These are phyloP conservation scores for Penicillium riverlandense DNA, from an alignment of 495 filamentous ascomycete species.

Conservation along the genomic window DNA sequence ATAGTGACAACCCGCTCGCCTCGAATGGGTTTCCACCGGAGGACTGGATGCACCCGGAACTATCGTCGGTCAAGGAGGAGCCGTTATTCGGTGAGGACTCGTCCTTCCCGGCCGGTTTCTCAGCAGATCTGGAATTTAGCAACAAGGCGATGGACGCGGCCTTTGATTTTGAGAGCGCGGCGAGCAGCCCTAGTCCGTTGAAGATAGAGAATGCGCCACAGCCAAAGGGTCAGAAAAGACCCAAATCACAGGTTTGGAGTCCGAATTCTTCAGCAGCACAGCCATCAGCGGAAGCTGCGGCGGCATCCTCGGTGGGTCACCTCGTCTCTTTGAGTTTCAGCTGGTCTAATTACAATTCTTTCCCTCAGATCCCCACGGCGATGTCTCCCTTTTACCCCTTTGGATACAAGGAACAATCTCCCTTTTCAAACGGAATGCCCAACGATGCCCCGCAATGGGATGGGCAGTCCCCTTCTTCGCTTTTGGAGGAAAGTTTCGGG, in stretches of 20 bases:
- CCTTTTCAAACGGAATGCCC: slow-evolving; percentile 28
- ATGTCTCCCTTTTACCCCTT: slow-evolving; percentile 26
- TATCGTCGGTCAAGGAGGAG: slow-evolving; percentile 33
- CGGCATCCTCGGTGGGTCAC: slow-evolving; percentile 28
- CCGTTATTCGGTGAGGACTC: slow-evolving; percentile 33
- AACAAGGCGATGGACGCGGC: slow-evolving; percentile 57
- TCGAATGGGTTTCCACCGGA: slow-evolving; percentile 28
- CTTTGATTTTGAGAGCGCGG: slow-evolving; percentile 65
- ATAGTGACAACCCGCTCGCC: slow-evolving; percentile 32
- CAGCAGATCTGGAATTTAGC: slow-evolving; percentile 42
- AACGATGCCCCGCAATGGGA: slow-evolving; percentile 42
- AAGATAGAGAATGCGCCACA: slow-evolving; percentile 24
- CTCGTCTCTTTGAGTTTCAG: background rate
- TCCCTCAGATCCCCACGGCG: slow-evolving; percentile 14
- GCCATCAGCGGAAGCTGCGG: slow-evolving; percentile 3
- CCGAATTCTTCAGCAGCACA: slow-evolving; percentile 6
- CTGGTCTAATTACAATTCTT: slow-evolving; percentile 1
- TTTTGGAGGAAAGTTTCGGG: slow-evolving; percentile 38
- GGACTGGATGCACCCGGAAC: slow-evolving; percentile 36
- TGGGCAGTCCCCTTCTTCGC: slow-evolving; percentile 46
- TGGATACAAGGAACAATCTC: slow-evolving; percentile 43
- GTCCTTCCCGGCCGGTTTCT: slow-evolving; percentile 20
- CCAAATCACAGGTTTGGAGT: slow-evolving; percentile 23
- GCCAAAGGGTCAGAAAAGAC: slow-evolving; percentile 12
- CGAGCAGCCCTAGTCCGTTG: slow-evolving; percentile 55